Conservation (phyloP, 73 alveolate genomes). For the Paramecium biaurelia region DNA sequence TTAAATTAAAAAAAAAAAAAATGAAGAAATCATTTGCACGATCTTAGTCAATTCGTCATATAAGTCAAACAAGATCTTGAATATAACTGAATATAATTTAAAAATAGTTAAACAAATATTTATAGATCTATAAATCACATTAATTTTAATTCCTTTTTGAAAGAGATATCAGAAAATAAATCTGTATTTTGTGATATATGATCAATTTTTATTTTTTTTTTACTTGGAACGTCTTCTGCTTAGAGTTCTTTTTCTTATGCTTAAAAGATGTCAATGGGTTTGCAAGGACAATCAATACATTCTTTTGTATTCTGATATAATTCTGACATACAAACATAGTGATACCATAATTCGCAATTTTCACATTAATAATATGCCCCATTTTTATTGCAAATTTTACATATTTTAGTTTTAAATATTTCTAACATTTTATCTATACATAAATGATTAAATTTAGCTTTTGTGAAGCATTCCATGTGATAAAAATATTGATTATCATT, state of each 20-base stretch:
- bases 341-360: slow-evolving; percentile 2
- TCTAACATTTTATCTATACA: background rate
- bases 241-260: background rate
- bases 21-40: background rate
- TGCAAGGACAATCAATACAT: background rate
- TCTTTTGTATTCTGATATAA: background rate
- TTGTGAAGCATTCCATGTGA: background rate
- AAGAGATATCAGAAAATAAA: background rate
- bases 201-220: background rate
- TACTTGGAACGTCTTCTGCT: background rate
- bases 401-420: background rate
- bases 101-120: too few species aligned
- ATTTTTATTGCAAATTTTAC: background rate
- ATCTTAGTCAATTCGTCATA: background rate
- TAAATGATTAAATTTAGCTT: background rate
- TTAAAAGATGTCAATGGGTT: background rate
- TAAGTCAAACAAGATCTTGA: background rate
- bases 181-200: background rate
- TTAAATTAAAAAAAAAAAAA: background rate
- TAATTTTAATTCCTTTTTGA: background rate
- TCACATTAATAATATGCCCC: slow-evolving; percentile 25
- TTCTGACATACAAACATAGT: background rate
- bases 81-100: background rate
- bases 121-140: background rate
- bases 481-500: background rate